A percentile compares a stretch with the other conserved stretches of the same genome.
These are phyloP conservation scores for Colletotrichum brevisporum DNA, from an alignment of 2,329 filamentous ascomycete genomes.

Conservation along the genomic window DNA sequence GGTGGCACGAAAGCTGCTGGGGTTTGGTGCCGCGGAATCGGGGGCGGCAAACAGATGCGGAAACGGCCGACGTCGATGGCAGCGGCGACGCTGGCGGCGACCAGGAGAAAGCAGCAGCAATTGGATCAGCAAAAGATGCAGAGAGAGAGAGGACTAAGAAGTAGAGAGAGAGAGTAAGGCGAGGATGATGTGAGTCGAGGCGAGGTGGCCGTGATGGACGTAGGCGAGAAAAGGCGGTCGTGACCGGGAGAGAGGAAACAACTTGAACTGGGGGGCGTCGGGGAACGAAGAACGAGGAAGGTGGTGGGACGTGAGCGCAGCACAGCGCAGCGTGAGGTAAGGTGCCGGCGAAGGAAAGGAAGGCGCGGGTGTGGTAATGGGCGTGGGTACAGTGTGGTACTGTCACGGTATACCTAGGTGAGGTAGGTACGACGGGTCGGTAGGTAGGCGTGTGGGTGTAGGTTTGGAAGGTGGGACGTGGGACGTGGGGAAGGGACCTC, in stretches of 20 bases:
- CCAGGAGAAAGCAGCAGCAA: neutral
- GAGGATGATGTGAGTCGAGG: too few relatives aligned
- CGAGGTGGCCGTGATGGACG: constrained; percentile 14
- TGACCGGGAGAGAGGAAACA: constrained; percentile 10
- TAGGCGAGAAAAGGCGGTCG: constrained; percentile 35
- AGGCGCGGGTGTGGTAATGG: constrained; percentile 2
- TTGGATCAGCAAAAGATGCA: neutral
- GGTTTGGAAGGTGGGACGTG: constrained; percentile 20
- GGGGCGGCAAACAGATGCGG: constrained; percentile 18
- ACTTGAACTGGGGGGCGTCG: constrained; percentile 23
- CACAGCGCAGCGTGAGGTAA: too few relatives aligned
- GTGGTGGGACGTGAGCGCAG: constrained; percentile 26
- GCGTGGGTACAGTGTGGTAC: neutral
- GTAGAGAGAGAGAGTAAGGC: too few relatives aligned
- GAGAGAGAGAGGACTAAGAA: neutral
- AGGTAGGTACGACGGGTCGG: too few relatives aligned
- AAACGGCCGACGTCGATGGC: constrained; percentile 17
- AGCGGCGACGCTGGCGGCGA: neutral
- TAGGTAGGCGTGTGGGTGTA: constrained; percentile 5
- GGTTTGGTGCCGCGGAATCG: constrained; percentile 14
- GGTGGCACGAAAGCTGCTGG: constrained; percentile 28
- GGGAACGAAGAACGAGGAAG: constrained; percentile 21
- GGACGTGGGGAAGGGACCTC: constrained; percentile 23
- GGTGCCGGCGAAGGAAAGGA: neutral
- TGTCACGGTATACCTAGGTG: too few relatives aligned